A percentile compares a stretch with the other conserved stretches of the same genome.
Evolutionary conservation across 1,284 basidiomycete species (phyloP).

Genomic region (Porogramme epimiltina): DNA sequence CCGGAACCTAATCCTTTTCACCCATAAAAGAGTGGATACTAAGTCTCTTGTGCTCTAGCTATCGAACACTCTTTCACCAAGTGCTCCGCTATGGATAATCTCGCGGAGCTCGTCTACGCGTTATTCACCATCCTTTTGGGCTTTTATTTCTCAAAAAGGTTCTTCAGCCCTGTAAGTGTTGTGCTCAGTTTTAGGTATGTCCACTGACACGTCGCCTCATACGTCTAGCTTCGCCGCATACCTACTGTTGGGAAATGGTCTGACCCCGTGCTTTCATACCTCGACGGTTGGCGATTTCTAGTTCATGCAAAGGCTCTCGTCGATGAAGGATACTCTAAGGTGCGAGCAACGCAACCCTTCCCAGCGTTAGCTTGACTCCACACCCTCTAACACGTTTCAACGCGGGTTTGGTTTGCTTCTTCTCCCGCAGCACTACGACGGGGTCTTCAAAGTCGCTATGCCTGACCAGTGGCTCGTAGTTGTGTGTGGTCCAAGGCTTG

Average conservation of each 20-base stretch:
- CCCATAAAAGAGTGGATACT: too few species aligned
- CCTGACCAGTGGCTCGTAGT: slow-evolving; percentile 34
- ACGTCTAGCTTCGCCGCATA: slow-evolving; percentile 22
- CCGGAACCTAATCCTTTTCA: too few species aligned
- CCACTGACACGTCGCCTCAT: background rate
- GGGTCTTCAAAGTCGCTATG: slow-evolving; percentile 35
- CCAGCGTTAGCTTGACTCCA: background rate
- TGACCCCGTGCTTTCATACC: slow-evolving; percentile 27
- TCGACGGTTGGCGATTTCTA: slow-evolving; percentile 21
- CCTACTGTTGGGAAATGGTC: slow-evolving; percentile 31
- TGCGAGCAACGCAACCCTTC: background rate
- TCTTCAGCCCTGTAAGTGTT: too few species aligned
- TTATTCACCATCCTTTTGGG: too few species aligned
- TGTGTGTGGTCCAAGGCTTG: slow-evolving; percentile 31
- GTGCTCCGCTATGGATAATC: too few species aligned
- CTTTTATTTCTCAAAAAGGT: too few species aligned
- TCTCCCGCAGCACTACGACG: slow-evolving; percentile 22
- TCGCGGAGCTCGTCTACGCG: too few species aligned
- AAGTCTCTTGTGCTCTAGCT: too few species aligned
- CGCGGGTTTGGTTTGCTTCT: background rate
- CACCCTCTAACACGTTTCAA: too few species aligned
- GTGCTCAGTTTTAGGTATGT: too few species aligned
- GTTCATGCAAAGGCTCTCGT: slow-evolving; percentile 27
- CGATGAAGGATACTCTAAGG: slow-evolving; percentile 29
- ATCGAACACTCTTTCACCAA: too few species aligned